phyloP scores from a whole-genome alignment of 2,329 filamentous ascomycete genomes.

The Arthrobotrys pseudoclavata region DNA sequence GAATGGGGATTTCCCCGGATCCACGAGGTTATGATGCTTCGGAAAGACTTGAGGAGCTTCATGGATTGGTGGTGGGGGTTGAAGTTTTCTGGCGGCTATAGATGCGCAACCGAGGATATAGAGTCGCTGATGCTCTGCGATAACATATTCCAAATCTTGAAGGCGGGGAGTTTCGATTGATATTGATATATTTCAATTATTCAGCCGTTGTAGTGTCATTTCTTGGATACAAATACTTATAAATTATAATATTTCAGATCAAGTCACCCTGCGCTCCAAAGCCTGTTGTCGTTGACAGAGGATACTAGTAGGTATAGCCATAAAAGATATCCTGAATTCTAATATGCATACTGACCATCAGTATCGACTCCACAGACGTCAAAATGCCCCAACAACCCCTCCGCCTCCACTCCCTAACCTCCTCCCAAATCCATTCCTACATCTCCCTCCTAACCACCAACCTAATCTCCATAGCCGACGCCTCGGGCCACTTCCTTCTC shows the following conservation, averaged over 20 bases:
- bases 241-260: too few relatives aligned
- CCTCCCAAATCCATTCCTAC: constrained; percentile 69
- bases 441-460: constrained; percentile 79
- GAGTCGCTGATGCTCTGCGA: constrained; percentile 7
- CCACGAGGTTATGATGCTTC: constrained; percentile 30
- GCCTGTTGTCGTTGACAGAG: too few relatives aligned
- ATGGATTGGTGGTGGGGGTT: neutral
- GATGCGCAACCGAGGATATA: constrained; percentile 46
- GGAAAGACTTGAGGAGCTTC: constrained; percentile 35
- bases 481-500: constrained; percentile 79
- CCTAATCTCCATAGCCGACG: constrained; percentile 82
- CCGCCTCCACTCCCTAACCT: constrained; percentile 65
- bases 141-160: neutral
- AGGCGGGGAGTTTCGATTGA: neutral
- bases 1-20: constrained; percentile 16
- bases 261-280: too few relatives aligned
- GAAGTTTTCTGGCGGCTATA: constrained; percentile 20
- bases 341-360: too few relatives aligned
- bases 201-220: too few relatives aligned
- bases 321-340: too few relatives aligned
- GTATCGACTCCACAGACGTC: too few relatives aligned
- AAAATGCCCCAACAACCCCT: constrained; percentile 66
- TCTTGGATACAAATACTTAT: too few relatives aligned
- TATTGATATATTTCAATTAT: too few relatives aligned
- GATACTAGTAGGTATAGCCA: too few relatives aligned